A percentile compares a stretch with the other conserved stretches of the same genome.
These are phyloP conservation scores for Gamsiella multidivaricata DNA, from an alignment of 192 early-diverging fungal species.

Conservation along the genomic window DNA sequence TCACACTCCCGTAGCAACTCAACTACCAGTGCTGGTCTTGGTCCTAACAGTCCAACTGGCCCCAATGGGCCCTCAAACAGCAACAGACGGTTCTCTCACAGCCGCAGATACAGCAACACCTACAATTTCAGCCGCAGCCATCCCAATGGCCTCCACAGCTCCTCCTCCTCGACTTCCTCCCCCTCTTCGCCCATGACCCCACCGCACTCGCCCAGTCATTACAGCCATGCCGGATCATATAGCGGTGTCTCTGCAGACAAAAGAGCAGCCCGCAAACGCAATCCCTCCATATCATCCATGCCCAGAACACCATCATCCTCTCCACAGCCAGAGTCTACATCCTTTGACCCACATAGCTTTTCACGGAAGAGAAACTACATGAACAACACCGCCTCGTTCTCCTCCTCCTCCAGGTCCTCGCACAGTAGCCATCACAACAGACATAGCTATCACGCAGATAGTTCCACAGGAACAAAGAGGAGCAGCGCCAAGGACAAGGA, in stretches of 20 bases:
- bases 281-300: constrained; percentile 39
- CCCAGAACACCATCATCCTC: constrained; percentile 46
- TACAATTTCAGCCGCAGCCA: constrained; percentile 53
- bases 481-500: constrained; percentile 11
- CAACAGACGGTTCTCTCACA: constrained; percentile 15
- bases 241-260: background rate
- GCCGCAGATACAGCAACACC: constrained; percentile 31
- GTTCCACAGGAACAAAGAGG: constrained; percentile 2
- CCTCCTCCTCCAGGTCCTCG: background rate
- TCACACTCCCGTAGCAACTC: constrained; percentile 7
- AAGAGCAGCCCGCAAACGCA: constrained; percentile 23
- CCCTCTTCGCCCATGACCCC: constrained; percentile 34
- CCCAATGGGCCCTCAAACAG: too few species aligned
- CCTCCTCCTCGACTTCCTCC: background rate
- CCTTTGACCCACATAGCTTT: constrained; percentile 25
- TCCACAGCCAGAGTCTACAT: constrained; percentile 16
- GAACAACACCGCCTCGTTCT: background rate
- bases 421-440: constrained; percentile 8
- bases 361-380: constrained; percentile 26
- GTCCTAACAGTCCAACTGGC: background rate
- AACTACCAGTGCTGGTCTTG: background rate
- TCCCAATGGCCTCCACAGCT: constrained; percentile 19
- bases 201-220: constrained; percentile 44
- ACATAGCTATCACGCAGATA: background rate
- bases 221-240: constrained; percentile 19